Percentiles rank a stretch among this genome's conserved stretches.
Evolutionary conservation across 225 moss, liverwort and hornwort genomes (phyloP).

Genomic region (Sphagnum contortum): DNA sequence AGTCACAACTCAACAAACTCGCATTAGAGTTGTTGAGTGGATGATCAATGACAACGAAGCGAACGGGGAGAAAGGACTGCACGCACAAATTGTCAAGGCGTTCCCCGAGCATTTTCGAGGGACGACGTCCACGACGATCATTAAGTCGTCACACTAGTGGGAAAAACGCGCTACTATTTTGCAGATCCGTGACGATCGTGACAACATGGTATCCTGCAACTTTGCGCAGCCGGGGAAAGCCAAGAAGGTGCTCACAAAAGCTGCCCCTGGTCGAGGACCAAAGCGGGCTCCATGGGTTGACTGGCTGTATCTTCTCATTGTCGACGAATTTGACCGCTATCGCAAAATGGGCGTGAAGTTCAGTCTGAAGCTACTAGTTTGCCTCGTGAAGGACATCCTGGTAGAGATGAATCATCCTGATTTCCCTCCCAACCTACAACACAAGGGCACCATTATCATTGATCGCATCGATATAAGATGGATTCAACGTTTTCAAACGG

Average conservation of each 20-base stretch:
- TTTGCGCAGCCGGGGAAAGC: constrained; percentile 18
- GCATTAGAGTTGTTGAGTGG: no score
- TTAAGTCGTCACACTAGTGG: constrained; percentile 45
- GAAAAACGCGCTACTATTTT: constrained; percentile 18
- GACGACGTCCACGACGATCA: constrained; percentile 33
- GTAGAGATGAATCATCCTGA: no score
- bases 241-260: constrained; percentile 16
- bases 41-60: no score
- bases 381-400: no score
- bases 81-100: constrained; percentile 17
- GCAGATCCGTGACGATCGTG: background rate
- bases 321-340: constrained; percentile 33
- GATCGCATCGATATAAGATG: constrained; percentile 38
- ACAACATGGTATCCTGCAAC: background rate
- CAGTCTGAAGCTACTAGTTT: constrained; percentile 10
- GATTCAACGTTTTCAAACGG: constrained; percentile 39
- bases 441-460: constrained; percentile 6
- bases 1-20: no score
- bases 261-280: constrained; percentile 36
- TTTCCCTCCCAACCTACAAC: no score
- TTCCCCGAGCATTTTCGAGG: constrained; percentile 39
- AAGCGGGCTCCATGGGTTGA: constrained; percentile 47
- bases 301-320: constrained; percentile 29
- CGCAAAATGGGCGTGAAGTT: constrained; percentile 26
- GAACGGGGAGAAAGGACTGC: no score